phyloP scores from a whole-genome alignment of 2,329 filamentous ascomycete genomes.

The Magnaporthales sp. region DNA sequence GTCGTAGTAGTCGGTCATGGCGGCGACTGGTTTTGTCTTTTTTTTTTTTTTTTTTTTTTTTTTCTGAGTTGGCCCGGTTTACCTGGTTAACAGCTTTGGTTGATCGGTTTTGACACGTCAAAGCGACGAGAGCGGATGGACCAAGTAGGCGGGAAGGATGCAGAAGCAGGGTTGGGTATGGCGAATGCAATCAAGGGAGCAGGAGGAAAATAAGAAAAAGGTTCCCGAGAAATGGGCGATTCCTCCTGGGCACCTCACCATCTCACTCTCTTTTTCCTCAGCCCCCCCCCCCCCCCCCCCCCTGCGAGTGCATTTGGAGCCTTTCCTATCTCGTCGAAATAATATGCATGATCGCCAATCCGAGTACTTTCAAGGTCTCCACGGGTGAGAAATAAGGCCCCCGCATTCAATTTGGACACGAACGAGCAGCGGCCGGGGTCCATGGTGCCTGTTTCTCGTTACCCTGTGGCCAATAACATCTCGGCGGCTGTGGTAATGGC shows the following conservation, averaged over 20 bases:
- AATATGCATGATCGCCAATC: background rate
- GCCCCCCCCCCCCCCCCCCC: too few relatives aligned
- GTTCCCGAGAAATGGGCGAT: background rate
- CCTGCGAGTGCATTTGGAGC: background rate
- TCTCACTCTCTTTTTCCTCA: background rate
- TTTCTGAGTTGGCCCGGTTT: background rate
- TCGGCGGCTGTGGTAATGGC: background rate
- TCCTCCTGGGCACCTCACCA: too few relatives aligned
- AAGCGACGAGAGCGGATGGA: background rate
- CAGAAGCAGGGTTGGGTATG: background rate
- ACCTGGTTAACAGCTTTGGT: background rate
- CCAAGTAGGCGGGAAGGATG: background rate
- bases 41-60: too few relatives aligned
- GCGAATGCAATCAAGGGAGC: background rate
- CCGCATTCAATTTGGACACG: background rate
- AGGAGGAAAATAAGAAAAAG: background rate
- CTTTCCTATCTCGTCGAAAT: background rate
- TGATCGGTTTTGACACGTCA: background rate
- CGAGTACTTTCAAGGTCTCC: background rate
- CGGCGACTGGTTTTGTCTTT: too few relatives aligned
- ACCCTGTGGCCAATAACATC: background rate
- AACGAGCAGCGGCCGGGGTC: background rate
- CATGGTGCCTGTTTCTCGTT: background rate
- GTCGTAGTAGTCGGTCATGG: constrained; percentile 10
- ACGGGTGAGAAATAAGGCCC: background rate